These are phyloP conservation scores for Cladophialophora chaetospira DNA, from an alignment of 2,329 filamentous ascomycete species.

Conservation along the genomic window DNA sequence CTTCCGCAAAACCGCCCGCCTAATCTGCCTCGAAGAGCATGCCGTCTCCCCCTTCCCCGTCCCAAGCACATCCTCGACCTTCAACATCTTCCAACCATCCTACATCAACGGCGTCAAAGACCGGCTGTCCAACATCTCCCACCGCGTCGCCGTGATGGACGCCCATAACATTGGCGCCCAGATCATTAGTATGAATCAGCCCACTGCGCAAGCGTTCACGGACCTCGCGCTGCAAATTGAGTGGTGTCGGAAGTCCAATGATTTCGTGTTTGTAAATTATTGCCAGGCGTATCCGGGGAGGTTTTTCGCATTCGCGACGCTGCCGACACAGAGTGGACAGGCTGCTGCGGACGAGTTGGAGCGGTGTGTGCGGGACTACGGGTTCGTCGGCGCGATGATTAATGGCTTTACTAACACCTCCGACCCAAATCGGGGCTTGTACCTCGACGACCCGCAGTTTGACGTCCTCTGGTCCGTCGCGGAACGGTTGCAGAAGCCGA, in stretches of 20 bases:
- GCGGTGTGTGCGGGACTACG: constrained; percentile 44
- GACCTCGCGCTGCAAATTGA: constrained; percentile 14
- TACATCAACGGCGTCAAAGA: constrained; percentile 18
- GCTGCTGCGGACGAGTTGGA: constrained; percentile 41
- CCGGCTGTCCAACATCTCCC: constrained; percentile 14
- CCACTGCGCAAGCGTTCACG: constrained; percentile 18
- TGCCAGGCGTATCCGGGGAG: constrained; percentile 37
- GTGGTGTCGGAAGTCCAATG: constrained; percentile 31
- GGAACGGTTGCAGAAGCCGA: constrained; percentile 49
- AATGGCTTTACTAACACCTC: constrained; percentile 57
- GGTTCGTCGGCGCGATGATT: constrained; percentile 53
- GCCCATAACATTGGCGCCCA: constrained; percentile 24
- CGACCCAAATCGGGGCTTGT: constrained; percentile 45
- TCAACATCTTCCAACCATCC: constrained; percentile 14
- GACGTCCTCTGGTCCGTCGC: constrained; percentile 45
- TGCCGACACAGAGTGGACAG: constrained; percentile 44
- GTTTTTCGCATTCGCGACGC: constrained; percentile 46
- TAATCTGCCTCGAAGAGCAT: constrained; percentile 27
- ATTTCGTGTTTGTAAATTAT: constrained; percentile 17
- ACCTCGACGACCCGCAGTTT: constrained; percentile 48
- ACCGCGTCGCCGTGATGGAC: constrained; percentile 23
- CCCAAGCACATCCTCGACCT: constrained; percentile 10
- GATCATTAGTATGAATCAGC: constrained; percentile 23
- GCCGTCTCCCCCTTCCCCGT: constrained; percentile 18
- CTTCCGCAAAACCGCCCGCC: constrained; percentile 1